Evolutionary conservation across 2,329 filamentous ascomycete species (phyloP).

Genomic region (Emmonsia crescens): DNA sequence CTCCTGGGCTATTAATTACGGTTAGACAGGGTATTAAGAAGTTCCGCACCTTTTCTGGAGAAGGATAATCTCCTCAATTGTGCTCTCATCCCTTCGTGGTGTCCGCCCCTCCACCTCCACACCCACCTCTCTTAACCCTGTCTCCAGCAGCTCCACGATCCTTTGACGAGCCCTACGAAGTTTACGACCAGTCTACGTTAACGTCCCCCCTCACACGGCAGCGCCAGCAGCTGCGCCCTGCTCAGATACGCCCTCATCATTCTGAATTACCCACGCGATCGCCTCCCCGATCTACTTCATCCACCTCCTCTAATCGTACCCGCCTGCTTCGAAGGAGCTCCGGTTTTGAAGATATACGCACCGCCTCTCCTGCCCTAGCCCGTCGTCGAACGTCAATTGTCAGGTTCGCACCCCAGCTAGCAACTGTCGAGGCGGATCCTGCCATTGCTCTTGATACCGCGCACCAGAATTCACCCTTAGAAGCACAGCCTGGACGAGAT

Average conservation of each 20-base stretch:
- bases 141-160: constrained; percentile 30
- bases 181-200: constrained; percentile 40
- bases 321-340: constrained; percentile 46
- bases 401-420: constrained; percentile 21
- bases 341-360: constrained; percentile 36
- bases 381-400: constrained; percentile 20
- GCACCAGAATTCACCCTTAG: constrained; percentile 22
- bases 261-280: constrained; percentile 1
- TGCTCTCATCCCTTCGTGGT: constrained; percentile 19
- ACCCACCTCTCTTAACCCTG: constrained; percentile 26
- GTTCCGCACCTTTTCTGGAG: background rate
- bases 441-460: constrained; percentile 14
- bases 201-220: constrained; percentile 32
- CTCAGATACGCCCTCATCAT: constrained; percentile 1
- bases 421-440: constrained; percentile 8
- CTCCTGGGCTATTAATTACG: background rate
- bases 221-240: constrained; percentile 33
- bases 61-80: constrained; percentile 2
- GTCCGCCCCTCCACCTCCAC: constrained; percentile 21
- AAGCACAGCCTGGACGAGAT: constrained; percentile 25
- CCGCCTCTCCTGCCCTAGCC: constrained; percentile 36
- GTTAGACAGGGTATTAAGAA: constrained; percentile 1
- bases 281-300: constrained; percentile 20
- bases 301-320: constrained; percentile 43
- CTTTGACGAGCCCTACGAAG: constrained; percentile 45